Percentiles rank a stretch among this genome's conserved stretches.
Conservation (phyloP, 139 green algal genomes). For the Tetratostichococcus sp. region DNA sequence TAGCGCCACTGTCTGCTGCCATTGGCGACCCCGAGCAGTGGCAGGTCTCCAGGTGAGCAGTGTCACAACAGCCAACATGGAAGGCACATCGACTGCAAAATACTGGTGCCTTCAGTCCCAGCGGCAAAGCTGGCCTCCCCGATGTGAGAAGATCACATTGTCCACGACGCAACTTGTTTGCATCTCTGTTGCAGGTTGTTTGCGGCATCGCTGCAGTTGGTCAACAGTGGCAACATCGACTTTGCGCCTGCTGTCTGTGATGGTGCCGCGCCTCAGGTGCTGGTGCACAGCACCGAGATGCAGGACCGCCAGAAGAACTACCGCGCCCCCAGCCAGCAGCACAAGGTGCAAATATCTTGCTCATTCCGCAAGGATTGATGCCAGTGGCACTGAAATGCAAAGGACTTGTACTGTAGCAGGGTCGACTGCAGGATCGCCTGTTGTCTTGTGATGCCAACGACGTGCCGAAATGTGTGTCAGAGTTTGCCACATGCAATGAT, state of each 20-base stretch:
- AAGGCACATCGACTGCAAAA: too few relatives aligned
- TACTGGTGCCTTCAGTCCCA: neutral
- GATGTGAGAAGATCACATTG: too few relatives aligned
- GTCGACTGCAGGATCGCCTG: too few relatives aligned
- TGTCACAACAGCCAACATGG: too few relatives aligned
- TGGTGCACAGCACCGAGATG: neutral
- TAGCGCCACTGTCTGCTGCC: neutral
- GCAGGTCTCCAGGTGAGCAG: neutral
- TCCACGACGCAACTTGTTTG: too few relatives aligned
- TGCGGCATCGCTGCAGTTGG: conserved; percentile 39
- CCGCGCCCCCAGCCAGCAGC: neutral
- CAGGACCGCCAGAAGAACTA: conserved; percentile 6
- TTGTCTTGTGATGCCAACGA: too few relatives aligned
- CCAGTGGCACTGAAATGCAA: too few relatives aligned
- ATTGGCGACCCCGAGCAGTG: neutral
- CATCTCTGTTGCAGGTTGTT: conserved; percentile 14
- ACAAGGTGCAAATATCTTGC: neutral
- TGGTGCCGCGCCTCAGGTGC: conserved; percentile 8
- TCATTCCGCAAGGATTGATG: too few relatives aligned
- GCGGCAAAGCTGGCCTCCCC: too few relatives aligned
- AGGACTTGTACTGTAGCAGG: too few relatives aligned
- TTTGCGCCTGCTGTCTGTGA: neutral
- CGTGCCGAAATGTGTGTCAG: too few relatives aligned
- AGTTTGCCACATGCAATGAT: too few relatives aligned
- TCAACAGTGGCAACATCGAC: conserved; percentile 40